These are phyloP conservation scores for Pleurotus citrinopileatus DNA, from an alignment of 768 basidiomycete species.

Conservation along the genomic window DNA sequence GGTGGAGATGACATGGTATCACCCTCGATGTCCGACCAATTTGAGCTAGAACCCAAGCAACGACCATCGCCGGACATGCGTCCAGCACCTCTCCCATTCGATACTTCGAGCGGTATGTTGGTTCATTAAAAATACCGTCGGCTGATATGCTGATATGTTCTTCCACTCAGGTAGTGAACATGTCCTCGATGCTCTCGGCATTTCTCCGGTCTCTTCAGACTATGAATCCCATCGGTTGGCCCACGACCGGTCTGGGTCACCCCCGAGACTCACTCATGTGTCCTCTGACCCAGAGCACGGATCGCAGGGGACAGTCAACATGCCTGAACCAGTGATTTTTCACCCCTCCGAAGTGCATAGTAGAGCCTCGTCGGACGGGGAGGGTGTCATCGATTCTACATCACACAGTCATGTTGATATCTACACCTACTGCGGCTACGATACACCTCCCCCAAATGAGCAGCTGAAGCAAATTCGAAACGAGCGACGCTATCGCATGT, in stretches of 20 bases:
- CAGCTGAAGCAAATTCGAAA: constrained; percentile 41
- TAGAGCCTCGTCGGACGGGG: constrained; percentile 25
- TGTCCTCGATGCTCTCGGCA: constrained; percentile 5
- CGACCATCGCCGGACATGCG: constrained; percentile 39
- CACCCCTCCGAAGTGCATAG: constrained; percentile 29
- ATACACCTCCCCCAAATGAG: constrained; percentile 38
- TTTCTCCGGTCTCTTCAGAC: constrained; percentile 14
- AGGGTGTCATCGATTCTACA: background rate
- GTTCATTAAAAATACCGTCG: background rate
- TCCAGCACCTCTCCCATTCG: constrained; percentile 25
- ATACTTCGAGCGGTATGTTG: constrained; percentile 16
- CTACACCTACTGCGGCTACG: constrained; percentile 30
- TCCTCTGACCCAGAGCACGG: constrained; percentile 31
- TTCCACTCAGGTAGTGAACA: constrained; percentile 4
- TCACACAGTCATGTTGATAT: constrained; percentile 22
- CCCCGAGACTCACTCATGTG: constrained; percentile 13
- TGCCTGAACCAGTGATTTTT: constrained; percentile 38
- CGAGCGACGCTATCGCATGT: constrained; percentile 67
- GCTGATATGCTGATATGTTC: constrained; percentile 6
- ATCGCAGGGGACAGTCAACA: constrained; percentile 24
- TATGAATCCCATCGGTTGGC: constrained; percentile 21
- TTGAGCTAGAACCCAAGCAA: constrained; percentile 17
- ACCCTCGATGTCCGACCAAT: constrained; percentile 23
- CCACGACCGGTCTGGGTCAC: constrained; percentile 17
- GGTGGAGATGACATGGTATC: constrained; percentile 26